Evolutionary conservation across 139 green algal genomes (phyloP).

Genomic region (Auxenochlorella pyrenoidosa): DNA sequence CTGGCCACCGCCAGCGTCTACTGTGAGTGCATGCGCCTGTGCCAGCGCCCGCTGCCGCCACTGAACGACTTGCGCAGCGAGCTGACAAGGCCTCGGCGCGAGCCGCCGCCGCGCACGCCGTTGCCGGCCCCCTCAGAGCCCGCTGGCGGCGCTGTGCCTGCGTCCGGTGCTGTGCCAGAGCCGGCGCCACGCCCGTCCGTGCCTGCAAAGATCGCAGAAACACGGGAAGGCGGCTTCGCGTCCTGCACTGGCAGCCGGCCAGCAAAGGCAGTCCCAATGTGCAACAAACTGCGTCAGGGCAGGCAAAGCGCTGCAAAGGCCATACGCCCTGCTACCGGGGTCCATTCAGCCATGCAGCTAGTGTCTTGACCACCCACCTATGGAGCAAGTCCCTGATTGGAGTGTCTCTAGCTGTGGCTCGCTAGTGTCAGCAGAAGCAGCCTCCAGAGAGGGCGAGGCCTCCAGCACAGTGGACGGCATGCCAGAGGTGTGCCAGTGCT

Average conservation of each 20-base stretch:
- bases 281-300: too few relatives aligned
- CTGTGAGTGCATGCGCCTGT: not conserved
- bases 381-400: not conserved
- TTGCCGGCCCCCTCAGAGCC: not conserved
- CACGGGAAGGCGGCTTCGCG: too few relatives aligned
- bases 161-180: too few relatives aligned
- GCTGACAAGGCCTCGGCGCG: not conserved
- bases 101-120: not conserved
- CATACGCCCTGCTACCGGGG: too few relatives aligned
- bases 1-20: not conserved
- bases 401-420: not conserved
- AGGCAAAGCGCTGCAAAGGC: too few relatives aligned
- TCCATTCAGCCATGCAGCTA: too few relatives aligned
- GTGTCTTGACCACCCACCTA: not conserved
- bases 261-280: too few relatives aligned
- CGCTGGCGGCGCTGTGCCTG: too few relatives aligned
- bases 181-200: too few relatives aligned
- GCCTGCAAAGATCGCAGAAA: too few relatives aligned
- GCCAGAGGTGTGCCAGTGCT: not conserved
- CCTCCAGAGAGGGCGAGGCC: constrained; percentile 17
- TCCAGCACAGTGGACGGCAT: constrained; percentile 22
- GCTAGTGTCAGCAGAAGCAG: too few relatives aligned
- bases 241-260: too few relatives aligned
- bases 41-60: not conserved
- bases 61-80: not conserved